Conservation (phyloP, 176 grass and related monocot species). For the Cocos nucifera region DNA sequence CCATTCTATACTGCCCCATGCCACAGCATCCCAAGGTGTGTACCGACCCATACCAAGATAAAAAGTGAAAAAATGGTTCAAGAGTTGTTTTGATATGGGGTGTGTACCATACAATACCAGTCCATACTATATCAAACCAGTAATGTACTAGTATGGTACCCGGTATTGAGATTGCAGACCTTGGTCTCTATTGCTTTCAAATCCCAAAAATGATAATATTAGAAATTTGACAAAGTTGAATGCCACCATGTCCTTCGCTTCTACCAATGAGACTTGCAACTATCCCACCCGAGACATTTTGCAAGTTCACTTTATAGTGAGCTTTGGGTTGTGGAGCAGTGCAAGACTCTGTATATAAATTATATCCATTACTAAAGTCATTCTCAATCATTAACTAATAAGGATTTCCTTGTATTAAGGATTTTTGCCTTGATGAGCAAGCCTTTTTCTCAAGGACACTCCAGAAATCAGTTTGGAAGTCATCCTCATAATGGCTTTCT, state of each 20-base stretch:
- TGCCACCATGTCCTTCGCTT: constrained; percentile 17
- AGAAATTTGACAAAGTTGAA: constrained; percentile 18
- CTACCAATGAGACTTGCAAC: constrained; percentile 39
- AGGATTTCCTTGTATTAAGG: constrained; percentile 9
- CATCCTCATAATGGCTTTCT: constrained; percentile 16
- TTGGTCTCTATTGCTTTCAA: constrained; percentile 34
- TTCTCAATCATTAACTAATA: constrained; percentile 11
- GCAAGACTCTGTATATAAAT: constrained; percentile 26
- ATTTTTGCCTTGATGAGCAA: constrained; percentile 24
- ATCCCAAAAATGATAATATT: constrained; percentile 67
- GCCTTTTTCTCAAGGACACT: constrained; percentile 16
- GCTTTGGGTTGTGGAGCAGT: constrained; percentile 11
- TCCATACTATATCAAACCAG: no score
- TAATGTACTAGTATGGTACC: no score
- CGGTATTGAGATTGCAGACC: no score
- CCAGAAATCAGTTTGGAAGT: constrained; percentile 31
- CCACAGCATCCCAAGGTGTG: no score
- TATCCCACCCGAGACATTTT: constrained; percentile 43
- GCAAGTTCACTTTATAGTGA: constrained; percentile 48
- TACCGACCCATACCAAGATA: no score
- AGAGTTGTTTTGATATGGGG: no score
- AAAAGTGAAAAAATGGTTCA: no score
- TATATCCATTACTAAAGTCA: constrained; percentile 27
- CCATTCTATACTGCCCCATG: no score
- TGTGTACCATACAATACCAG: no score